A percentile compares a stretch with the other conserved stretches of the same genome.
Conservation (phyloP, 768 basidiomycete species). For the Austroboletus eburneus region DNA sequence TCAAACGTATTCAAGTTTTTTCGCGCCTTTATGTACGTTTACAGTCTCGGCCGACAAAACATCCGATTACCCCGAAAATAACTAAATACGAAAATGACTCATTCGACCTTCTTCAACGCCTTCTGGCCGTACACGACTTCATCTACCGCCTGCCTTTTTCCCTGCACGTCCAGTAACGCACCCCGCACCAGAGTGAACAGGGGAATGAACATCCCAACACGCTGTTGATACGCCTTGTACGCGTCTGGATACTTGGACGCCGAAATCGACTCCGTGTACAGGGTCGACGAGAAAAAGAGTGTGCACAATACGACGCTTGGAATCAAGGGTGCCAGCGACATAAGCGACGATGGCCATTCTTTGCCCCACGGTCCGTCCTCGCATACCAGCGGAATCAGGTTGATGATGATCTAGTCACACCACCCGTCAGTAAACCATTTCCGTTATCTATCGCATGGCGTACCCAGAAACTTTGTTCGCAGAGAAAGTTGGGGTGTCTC, state of each 20-base stretch:
- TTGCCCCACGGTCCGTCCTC: slow-evolving; percentile 27
- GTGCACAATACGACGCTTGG: slow-evolving; percentile 60
- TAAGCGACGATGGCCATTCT: slow-evolving; percentile 23
- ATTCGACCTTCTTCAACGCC: slow-evolving; percentile 20
- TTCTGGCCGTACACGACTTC: slow-evolving; percentile 41
- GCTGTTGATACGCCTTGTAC: slow-evolving; percentile 68
- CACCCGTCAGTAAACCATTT: background rate
- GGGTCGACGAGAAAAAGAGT: slow-evolving; percentile 76
- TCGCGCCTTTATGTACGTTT: slow-evolving; percentile 7
- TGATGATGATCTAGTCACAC: slow-evolving; percentile 55
- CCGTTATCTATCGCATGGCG: slow-evolving; percentile 15
- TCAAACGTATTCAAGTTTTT: background rate
- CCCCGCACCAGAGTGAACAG: slow-evolving; percentile 44
- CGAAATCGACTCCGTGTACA: slow-evolving; percentile 79
- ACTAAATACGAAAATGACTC: background rate
- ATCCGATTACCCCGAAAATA: slow-evolving; percentile 15
- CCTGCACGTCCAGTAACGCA: slow-evolving; percentile 34
- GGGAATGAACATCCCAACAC: slow-evolving; percentile 80
- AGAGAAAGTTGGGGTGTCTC: slow-evolving; percentile 89
- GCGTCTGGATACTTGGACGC: slow-evolving; percentile 63
- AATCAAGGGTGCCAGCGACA: slow-evolving; percentile 36
- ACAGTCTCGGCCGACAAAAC: slow-evolving; percentile 10
- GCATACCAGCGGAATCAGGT: slow-evolving; percentile 58
- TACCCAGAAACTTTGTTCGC: slow-evolving; percentile 88
- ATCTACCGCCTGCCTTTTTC: slow-evolving; percentile 37